Evolutionary conservation across 2,329 filamentous ascomycete genomes (phyloP).

Genomic region (Penicillium janthinellum): DNA sequence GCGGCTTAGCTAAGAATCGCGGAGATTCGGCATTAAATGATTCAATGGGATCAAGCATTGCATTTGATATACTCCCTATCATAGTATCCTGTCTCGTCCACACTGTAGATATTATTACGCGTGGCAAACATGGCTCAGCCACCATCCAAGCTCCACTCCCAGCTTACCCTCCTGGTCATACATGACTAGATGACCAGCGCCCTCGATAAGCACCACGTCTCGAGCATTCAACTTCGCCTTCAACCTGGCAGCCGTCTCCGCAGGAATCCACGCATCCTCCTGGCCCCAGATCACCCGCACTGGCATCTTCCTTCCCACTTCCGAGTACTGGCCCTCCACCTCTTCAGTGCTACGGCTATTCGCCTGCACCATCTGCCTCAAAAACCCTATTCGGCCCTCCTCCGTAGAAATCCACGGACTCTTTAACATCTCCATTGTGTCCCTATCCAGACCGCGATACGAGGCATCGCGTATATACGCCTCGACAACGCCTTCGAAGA

Average conservation of each 20-base stretch:
- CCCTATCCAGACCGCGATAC: constrained; percentile 30
- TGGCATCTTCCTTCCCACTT: constrained; percentile 39
- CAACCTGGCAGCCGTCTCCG: constrained; percentile 40
- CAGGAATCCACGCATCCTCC: constrained; percentile 49
- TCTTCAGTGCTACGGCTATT: constrained; percentile 33
- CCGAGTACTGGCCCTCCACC: constrained; percentile 43
- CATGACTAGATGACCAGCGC: constrained; percentile 51
- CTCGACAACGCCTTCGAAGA: constrained; percentile 44
- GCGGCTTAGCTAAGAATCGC: constrained; percentile 15
- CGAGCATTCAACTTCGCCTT: constrained; percentile 30
- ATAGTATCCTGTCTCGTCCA: too few species aligned
- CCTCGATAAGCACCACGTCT: constrained; percentile 34
- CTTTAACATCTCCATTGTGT: constrained; percentile 41
- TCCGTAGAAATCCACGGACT: constrained; percentile 36
- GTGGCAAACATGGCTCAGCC: constrained; percentile 8
- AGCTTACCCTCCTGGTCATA: constrained; percentile 46
- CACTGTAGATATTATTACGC: not conserved
- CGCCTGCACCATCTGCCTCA: constrained; percentile 46
- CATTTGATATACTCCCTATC: too few species aligned
- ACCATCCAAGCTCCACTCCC: constrained; percentile 37
- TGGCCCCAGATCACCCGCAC: constrained; percentile 51
- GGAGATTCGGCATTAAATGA: constrained; percentile 9
- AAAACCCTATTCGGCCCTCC: constrained; percentile 40
- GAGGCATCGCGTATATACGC: constrained; percentile 49
- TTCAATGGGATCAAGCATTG: too few species aligned